A percentile compares a stretch with the other conserved stretches of the same genome.
Evolutionary conservation across 225 moss, liverwort and hornwort species (phyloP).

Genomic region (Rhytidiadelphus loreus): DNA sequence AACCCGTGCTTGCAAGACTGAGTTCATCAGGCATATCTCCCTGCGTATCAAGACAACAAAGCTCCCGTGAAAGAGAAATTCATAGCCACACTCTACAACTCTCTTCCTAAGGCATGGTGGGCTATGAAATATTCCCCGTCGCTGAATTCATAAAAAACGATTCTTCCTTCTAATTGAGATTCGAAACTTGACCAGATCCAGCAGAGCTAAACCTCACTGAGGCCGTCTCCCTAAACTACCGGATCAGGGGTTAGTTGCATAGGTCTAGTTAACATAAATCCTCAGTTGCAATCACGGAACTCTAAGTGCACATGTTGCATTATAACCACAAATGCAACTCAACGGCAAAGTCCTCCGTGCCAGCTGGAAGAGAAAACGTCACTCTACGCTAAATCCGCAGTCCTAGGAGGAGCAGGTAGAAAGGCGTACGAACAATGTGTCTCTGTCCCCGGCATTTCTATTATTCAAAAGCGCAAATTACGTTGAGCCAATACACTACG

Average conservation of each 20-base stretch:
- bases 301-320: background rate
- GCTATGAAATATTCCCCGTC: background rate
- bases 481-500: background rate
- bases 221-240: background rate
- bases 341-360: background rate
- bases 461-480: background rate
- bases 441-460: background rate
- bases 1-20: background rate
- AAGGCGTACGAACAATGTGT: background rate
- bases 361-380: conserved; percentile 1
- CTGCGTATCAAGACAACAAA: background rate
- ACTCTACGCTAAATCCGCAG: background rate
- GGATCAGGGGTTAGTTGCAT: background rate
- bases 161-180: background rate
- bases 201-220: background rate
- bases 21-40: background rate
- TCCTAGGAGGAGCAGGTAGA: background rate
- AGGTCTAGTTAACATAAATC: background rate
- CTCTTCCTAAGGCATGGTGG: background rate
- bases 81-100: background rate
- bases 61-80: background rate
- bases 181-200: background rate
- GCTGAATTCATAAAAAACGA: background rate
- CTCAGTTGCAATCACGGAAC: background rate
- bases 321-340: background rate